Evolutionary conservation across 495 filamentous ascomycete species (phyloP).

Genomic region (Neurospora cerealis): DNA sequence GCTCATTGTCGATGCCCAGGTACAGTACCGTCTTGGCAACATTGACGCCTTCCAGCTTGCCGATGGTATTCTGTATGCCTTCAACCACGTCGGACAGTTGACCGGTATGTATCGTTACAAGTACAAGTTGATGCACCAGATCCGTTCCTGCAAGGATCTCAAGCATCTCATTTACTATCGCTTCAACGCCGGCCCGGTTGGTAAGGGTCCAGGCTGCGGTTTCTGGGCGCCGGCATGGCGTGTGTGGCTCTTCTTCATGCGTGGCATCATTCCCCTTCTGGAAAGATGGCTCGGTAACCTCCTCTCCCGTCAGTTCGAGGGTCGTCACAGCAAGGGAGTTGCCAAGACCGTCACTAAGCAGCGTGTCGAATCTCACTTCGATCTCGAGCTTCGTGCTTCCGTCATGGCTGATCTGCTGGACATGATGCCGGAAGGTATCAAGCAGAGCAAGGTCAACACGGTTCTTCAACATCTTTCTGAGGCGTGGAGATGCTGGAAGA

Average conservation of each 20-base stretch:
- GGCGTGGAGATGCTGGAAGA: slow-evolving; percentile 99
- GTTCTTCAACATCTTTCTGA: slow-evolving; percentile 95
- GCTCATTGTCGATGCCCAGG: slow-evolving; percentile 96
- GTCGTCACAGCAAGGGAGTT: slow-evolving; percentile 97
- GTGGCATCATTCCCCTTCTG: slow-evolving; percentile 91
- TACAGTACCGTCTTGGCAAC: slow-evolving; percentile 95
- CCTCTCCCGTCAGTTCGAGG: slow-evolving; percentile 94
- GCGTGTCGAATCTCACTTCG: slow-evolving; percentile 97
- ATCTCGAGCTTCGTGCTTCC: slow-evolving; percentile 92
- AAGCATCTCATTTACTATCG: slow-evolving; percentile 99
- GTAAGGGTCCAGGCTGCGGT: slow-evolving; percentile 95
- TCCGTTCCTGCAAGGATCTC: slow-evolving; percentile 96
- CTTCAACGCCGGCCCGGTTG: slow-evolving; percentile 95
- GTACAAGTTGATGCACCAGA: slow-evolving; percentile 99
- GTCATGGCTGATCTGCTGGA: slow-evolving; percentile 99
- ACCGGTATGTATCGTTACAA: slow-evolving; percentile 99
- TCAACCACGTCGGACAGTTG: slow-evolving; percentile 98
- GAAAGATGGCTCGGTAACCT: slow-evolving; percentile 98
- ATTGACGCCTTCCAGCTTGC: slow-evolving; percentile 99
- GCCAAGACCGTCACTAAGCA: slow-evolving; percentile 99
- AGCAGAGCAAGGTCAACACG: slow-evolving; percentile 98
- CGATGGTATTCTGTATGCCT: slow-evolving; percentile 96
- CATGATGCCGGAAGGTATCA: slow-evolving; percentile 99
- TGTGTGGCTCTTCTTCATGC: slow-evolving; percentile 99
- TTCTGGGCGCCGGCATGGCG: slow-evolving; percentile 99